A percentile compares a stretch with the other conserved stretches of the same genome.
Evolutionary conservation across 768 basidiomycete genomes (phyloP).

Genomic region (Arthromyces matolae): DNA sequence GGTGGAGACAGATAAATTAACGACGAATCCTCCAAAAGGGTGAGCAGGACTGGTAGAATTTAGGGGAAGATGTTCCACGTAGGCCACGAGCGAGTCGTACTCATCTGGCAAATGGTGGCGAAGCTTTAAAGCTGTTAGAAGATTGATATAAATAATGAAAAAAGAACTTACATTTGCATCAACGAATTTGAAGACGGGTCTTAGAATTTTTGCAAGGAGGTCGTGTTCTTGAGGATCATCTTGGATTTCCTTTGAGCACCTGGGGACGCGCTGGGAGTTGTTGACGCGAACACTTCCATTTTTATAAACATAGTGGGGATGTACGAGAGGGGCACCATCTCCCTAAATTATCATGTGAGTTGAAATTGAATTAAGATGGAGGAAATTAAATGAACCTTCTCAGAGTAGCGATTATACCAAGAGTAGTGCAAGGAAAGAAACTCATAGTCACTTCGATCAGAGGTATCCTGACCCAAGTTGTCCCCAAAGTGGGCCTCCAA

Average conservation of each 20-base stretch:
- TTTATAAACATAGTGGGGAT: too few relatives aligned
- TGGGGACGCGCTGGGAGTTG: background rate
- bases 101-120: constrained; percentile 18
- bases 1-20: constrained; percentile 23
- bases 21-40: constrained; percentile 24
- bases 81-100: constrained; percentile 16
- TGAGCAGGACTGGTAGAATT: constrained; percentile 14
- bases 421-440: too few relatives aligned
- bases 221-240: constrained; percentile 2
- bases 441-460: too few relatives aligned
- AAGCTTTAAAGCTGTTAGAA: constrained; percentile 12
- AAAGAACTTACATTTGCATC: background rate
- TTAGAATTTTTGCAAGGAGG: background rate
- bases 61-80: constrained; percentile 15
- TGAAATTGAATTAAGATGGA: too few relatives aligned
- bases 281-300: too few relatives aligned
- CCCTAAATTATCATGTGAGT: too few relatives aligned
- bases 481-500: background rate
- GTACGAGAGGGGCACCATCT: too few relatives aligned
- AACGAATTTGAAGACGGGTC: background rate
- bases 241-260: background rate
- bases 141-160: background rate
- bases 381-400: too few relatives aligned
- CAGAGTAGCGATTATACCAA: too few relatives aligned
- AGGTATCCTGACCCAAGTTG: too few relatives aligned